Evolutionary conservation across 768 basidiomycete species (phyloP).

Genomic region (Gymnopilus dilepis): DNA sequence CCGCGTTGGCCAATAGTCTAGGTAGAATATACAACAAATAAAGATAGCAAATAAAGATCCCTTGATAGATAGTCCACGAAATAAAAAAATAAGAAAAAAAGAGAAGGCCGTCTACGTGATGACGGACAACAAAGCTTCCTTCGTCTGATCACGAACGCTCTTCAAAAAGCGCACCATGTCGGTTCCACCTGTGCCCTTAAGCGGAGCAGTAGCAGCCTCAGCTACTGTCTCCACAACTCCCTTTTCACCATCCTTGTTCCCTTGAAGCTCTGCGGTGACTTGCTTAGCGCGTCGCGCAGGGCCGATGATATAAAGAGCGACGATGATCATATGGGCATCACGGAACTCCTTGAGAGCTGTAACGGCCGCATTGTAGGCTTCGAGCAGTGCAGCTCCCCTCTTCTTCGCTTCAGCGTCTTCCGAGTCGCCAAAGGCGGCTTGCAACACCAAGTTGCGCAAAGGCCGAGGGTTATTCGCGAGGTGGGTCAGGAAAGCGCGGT

Average conservation of each 20-base stretch:
- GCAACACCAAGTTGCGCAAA: constrained; percentile 58
- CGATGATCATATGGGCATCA: constrained; percentile 79
- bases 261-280: constrained; percentile 18
- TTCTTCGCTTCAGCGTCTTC: constrained; percentile 12
- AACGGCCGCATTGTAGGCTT: constrained; percentile 71
- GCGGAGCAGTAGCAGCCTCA: not conserved
- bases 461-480: constrained; percentile 64
- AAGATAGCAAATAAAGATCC: constrained; percentile 3
- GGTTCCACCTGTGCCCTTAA: constrained; percentile 72
- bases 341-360: constrained; percentile 71
- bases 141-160: constrained; percentile 70
- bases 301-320: constrained; percentile 74
- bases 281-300: constrained; percentile 53
- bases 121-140: constrained; percentile 35
- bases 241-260: not conserved
- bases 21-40: not conserved
- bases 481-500: constrained; percentile 78
- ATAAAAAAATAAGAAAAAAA: not conserved
- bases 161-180: constrained; percentile 79
- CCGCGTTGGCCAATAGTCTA: not conserved
- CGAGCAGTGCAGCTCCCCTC: constrained; percentile 38
- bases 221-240: not conserved
- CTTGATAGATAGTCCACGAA: not conserved
- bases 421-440: constrained; percentile 9
- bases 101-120: not conserved